Evolutionary conservation across 306 rosid genomes (phyloP).

Genomic region (Vicia sativa): DNA sequence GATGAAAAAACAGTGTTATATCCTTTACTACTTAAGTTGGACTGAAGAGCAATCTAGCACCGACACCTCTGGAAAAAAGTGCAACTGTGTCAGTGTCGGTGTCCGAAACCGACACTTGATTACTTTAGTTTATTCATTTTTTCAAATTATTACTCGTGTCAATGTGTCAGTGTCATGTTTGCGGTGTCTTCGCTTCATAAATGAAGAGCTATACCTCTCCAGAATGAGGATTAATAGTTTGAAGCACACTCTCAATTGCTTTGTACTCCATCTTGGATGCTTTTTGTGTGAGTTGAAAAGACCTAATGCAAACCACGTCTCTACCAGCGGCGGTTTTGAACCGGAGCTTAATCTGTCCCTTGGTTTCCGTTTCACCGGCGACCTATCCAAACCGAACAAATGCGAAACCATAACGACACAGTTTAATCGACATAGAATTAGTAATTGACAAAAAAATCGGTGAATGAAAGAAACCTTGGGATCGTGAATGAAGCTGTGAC

Average conservation of each 20-base stretch:
- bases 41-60: too few relatives aligned
- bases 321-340: conserved; percentile 87
- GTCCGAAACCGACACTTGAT: too few relatives aligned
- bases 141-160: too few relatives aligned
- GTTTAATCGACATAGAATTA: not conserved
- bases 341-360: conserved; percentile 93
- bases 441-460: not conserved
- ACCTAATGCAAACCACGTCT: conserved; percentile 87
- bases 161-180: too few relatives aligned
- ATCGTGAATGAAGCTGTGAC: conserved; percentile 97
- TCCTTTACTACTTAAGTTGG: not conserved
- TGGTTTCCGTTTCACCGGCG: conserved; percentile 94
- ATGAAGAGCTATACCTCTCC: conserved; percentile 62
- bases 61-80: too few relatives aligned
- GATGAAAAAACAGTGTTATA: not conserved
- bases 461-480: conserved; percentile 64
- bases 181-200: too few relatives aligned
- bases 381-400: conserved; percentile 48
- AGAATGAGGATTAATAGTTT: conserved; percentile 86
- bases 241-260: conserved; percentile 96
- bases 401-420: not conserved
- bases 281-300: conserved; percentile 92
- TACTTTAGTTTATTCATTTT: too few relatives aligned
- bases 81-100: too few relatives aligned
- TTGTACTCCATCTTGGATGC: conserved; percentile 96